Evolutionary conservation across 2,329 filamentous ascomycete genomes (phyloP).

Genomic region (Pyrenochaeta sp.): DNA sequence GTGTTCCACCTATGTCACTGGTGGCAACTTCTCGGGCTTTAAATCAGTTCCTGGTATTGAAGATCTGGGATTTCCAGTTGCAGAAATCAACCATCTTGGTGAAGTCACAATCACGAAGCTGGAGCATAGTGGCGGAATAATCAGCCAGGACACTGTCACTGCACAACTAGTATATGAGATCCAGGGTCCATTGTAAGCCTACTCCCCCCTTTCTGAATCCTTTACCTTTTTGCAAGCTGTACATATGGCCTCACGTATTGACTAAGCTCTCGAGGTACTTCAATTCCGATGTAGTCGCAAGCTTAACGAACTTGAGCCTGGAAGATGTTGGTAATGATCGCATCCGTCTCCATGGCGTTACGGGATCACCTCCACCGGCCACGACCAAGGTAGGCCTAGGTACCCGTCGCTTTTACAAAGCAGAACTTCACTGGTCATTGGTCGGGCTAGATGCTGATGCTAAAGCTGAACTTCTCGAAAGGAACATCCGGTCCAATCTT

Average conservation of each 20-base stretch:
- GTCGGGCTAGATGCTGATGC: slow-evolving; percentile 52
- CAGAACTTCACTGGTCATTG: slow-evolving; percentile 53
- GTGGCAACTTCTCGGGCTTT: slow-evolving; percentile 61
- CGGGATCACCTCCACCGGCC: slow-evolving; percentile 42
- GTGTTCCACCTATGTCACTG: slow-evolving; percentile 61
- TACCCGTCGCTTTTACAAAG: slow-evolving; percentile 53
- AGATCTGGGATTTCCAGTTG: slow-evolving; percentile 56
- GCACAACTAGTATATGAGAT: slow-evolving; percentile 52
- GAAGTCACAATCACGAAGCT: slow-evolving; percentile 55
- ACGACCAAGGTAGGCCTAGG: slow-evolving; percentile 57
- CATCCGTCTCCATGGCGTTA: slow-evolving; percentile 52
- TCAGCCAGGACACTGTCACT: slow-evolving; percentile 58
- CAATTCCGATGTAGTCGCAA: slow-evolving; percentile 62
- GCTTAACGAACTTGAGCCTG: slow-evolving; percentile 59
- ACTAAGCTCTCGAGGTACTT: too few species aligned
- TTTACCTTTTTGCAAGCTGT: too few species aligned
- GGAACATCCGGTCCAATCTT: slow-evolving; percentile 42
- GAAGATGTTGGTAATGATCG: slow-evolving; percentile 56
- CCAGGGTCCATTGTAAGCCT: slow-evolving; percentile 38
- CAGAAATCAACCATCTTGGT: slow-evolving; percentile 53
- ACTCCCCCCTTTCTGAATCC: too few species aligned
- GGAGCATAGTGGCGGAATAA: slow-evolving; percentile 34
- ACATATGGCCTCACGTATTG: too few species aligned
- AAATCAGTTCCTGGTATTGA: slow-evolving; percentile 41
- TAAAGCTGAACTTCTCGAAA: slow-evolving; percentile 52